Base-by-base conservation (phyloP, 2,329 filamentous ascomycete species). In the Curvularia sp. region DNA sequence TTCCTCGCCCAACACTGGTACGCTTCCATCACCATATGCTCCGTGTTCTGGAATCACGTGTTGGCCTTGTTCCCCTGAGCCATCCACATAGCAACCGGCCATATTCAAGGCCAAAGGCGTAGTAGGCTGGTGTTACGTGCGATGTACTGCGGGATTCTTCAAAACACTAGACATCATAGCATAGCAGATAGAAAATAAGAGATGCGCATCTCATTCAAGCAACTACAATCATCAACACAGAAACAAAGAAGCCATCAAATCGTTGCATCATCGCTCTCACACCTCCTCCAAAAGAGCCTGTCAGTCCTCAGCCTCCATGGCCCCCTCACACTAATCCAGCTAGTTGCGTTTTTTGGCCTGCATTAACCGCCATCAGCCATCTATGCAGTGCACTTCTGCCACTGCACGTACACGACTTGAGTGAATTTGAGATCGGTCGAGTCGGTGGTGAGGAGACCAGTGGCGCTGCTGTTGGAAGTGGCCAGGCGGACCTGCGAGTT, bases 401-500 rank as follows among this genome's bases (percentile, higher is more conserved):
- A 82, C 68, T 77, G 72, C 52, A 82, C 74, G 61, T 79, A 78
- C 64, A 79, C 79, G 46, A 77, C 68, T 66, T 77, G 75, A 31
- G 70, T 77, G 70, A 82, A 80, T 69, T 81, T 82, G 60, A 80
- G 79, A 69, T 82, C 80, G 55, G 81, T 76, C n/a, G 80, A 81
- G 67, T 83, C 80, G 63, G 80, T 80, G 48, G 80, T 82, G 61
- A 83, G 73, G 18, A 80, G 65, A 55, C 80, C 81, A 22, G 64
- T 72, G 38, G 74, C 75, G 5, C 65, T 67, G 28, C 65, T 28
- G 61, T 71, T 69, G 30, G 65, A 66, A 57, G 66, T 66, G 7
- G 71, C 74, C 58, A 82, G 69, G 61, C 80, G 80, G 64, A 77
- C 76, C 66, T 83, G 80, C 30, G 81, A 83, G 76, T 85, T 84